These are phyloP conservation scores for Sporisorium sorghi DNA, from an alignment of 1,284 basidiomycete genomes.

Conservation along the genomic window DNA sequence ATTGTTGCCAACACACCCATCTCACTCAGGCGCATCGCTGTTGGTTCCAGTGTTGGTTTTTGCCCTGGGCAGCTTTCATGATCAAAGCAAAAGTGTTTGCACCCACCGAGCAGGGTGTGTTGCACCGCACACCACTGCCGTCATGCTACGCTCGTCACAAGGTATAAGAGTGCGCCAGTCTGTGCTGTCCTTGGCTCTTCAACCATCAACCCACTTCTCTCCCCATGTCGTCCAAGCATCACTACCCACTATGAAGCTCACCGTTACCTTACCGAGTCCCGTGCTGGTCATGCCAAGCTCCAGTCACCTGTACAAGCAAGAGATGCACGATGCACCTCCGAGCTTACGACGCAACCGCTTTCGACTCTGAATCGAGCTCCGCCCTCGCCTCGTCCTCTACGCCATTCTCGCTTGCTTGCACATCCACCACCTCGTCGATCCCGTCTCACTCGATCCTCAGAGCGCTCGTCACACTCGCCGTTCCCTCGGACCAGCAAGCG, in stretches of 20 bases:
- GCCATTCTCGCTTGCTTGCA: too few species aligned
- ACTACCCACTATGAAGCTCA: slow-evolving; percentile 4
- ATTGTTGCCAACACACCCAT: too few species aligned
- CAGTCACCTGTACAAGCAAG: neutral
- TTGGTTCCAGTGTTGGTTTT: too few species aligned
- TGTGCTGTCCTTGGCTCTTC: neutral
- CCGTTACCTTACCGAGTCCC: neutral
- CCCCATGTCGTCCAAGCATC: too few species aligned
- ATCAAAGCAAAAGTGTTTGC: too few species aligned
- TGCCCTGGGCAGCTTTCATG: too few species aligned
- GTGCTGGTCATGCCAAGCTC: slow-evolving; percentile 5
- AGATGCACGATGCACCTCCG: neutral
- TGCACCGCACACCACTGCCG: too few species aligned
- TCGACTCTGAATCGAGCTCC: neutral
- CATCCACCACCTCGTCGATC: neutral
- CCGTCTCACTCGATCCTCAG: neutral
- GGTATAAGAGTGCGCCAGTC: neutral
- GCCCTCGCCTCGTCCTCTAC: neutral
- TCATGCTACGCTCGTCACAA: neutral
- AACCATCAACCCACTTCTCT: neutral
- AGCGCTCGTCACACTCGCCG: slow-evolving; percentile 10
- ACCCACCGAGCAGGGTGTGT: too few species aligned
- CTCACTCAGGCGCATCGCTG: too few species aligned
- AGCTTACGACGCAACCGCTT: slow-evolving; percentile 2
- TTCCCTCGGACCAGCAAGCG: neutral